A percentile compares a stretch with the other conserved stretches of the same genome.
phyloP scores from a whole-genome alignment of 352 stramenopile genomes.

The Globisporangium irregulare region DNA sequence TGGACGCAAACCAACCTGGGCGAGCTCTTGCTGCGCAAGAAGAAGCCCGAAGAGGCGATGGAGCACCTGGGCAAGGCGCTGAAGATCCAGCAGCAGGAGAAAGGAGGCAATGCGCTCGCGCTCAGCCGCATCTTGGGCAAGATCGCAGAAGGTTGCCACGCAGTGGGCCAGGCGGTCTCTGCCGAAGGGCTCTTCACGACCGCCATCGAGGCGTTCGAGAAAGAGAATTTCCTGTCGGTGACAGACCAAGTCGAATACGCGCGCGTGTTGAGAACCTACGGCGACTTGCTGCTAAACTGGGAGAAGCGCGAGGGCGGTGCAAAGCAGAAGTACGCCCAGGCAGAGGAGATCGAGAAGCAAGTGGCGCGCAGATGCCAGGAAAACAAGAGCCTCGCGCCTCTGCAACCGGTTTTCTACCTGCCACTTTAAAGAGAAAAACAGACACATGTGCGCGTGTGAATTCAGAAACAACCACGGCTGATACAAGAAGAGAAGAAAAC shows the following conservation, averaged over 20 bases:
- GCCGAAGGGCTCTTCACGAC: conserved; percentile 70
- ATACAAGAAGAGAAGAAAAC: no score
- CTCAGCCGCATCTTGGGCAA: conserved; percentile 64
- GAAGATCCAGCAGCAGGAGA: conserved; percentile 50
- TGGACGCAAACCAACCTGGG: conserved; percentile 72
- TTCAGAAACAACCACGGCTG: not conserved
- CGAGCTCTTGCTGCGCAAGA: conserved; percentile 55
- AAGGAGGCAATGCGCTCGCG: conserved; percentile 45
- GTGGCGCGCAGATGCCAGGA: conserved; percentile 27
- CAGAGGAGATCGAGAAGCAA: conserved; percentile 34
- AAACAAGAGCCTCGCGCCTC: conserved; percentile 26
- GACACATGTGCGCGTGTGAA: not conserved
- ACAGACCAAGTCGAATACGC: conserved; percentile 69
- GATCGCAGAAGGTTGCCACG: conserved; percentile 65
- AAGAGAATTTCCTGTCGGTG: conserved; percentile 43
- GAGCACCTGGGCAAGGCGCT: conserved; percentile 68
- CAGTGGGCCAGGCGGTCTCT: conserved; percentile 61
- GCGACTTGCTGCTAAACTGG: conserved; percentile 47
- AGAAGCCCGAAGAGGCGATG: conserved; percentile 64
- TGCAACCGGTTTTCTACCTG: conserved; percentile 56
- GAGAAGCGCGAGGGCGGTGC: conserved; percentile 51
- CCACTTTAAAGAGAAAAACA: conserved; percentile 24
- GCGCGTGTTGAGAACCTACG: conserved; percentile 56
- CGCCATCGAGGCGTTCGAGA: conserved; percentile 67
- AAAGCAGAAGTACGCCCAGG: conserved; percentile 38